Percentiles rank a stretch among this genome's conserved stretches.
Evolutionary conservation across 2,329 filamentous ascomycete species (phyloP).

Genomic region (Fusarium longipes): DNA sequence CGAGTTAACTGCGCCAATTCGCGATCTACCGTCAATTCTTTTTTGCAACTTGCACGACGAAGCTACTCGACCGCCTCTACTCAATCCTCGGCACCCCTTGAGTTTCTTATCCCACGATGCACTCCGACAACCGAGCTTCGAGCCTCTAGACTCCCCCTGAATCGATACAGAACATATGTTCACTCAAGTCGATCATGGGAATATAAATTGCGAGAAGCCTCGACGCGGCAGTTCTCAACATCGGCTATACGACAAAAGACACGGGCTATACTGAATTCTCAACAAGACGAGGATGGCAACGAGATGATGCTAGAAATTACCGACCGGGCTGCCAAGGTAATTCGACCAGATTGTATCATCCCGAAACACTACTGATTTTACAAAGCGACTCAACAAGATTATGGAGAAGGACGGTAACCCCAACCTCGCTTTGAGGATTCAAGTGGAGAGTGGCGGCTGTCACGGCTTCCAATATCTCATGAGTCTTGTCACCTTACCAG

Average conservation of each 20-base stretch:
- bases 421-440: slow-evolving; percentile 86
- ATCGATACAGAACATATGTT: not conserved
- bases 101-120: slow-evolving; percentile 55
- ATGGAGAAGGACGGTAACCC: slow-evolving; percentile 79
- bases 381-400: slow-evolving; percentile 78
- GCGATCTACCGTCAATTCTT: slow-evolving; percentile 54
- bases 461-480: slow-evolving; percentile 99
- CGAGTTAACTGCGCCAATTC: slow-evolving; percentile 54
- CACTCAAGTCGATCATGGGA: not conserved
- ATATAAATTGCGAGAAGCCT: slow-evolving; percentile 8
- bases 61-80: slow-evolving; percentile 47
- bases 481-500: slow-evolving; percentile 76
- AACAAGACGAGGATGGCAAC: slow-evolving; percentile 84
- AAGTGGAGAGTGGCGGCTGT: slow-evolving; percentile 92
- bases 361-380: slow-evolving; percentile 18
- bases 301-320: slow-evolving; percentile 87
- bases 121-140: slow-evolving; percentile 22
- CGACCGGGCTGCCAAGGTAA: slow-evolving; percentile 80
- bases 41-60: slow-evolving; percentile 56
- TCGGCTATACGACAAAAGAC: slow-evolving; percentile 56
- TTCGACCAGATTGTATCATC: slow-evolving; percentile 16
- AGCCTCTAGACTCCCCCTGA: not conserved
- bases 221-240: slow-evolving; percentile 52
- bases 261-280: slow-evolving; percentile 73
- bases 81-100: slow-evolving; percentile 48